phyloP scores from a whole-genome alignment of 1,139 yeast genomes.

The Hemisphaericaspora xylofermentans region DNA sequence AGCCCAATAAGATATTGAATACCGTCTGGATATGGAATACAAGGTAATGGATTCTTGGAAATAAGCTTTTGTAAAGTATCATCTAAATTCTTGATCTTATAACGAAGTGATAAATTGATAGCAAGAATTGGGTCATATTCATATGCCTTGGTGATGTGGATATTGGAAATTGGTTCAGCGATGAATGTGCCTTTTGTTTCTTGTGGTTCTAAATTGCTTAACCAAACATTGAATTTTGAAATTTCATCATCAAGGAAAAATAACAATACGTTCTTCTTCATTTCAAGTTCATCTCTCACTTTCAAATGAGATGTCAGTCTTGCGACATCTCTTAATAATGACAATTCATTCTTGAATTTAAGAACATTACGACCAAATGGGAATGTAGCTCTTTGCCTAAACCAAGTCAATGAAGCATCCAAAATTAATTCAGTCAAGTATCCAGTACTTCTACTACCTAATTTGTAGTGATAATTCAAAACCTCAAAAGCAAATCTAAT shows the following conservation, averaged over 20 bases:
- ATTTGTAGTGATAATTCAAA: slow-evolving; percentile 52
- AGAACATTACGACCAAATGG: slow-evolving; percentile 85
- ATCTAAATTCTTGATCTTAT: slow-evolving; percentile 41
- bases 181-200: slow-evolving; percentile 40
- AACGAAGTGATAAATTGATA: slow-evolving; percentile 64
- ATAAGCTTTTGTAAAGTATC: slow-evolving; percentile 50
- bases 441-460: slow-evolving; percentile 46
- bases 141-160: slow-evolving; percentile 55
- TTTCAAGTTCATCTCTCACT: slow-evolving; percentile 24
- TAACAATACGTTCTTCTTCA: slow-evolving; percentile 52
- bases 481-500: slow-evolving; percentile 68
- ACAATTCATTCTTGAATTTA: slow-evolving; percentile 68
- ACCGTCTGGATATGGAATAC: slow-evolving; percentile 63
- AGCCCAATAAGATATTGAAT: slow-evolving; percentile 55
- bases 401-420: slow-evolving; percentile 79
- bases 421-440: slow-evolving; percentile 53
- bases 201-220: slow-evolving; percentile 60
- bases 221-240: slow-evolving; percentile 72
- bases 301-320: slow-evolving; percentile 25
- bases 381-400: slow-evolving; percentile 58
- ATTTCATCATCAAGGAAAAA: slow-evolving; percentile 77
- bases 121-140: slow-evolving; percentile 72
- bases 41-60: slow-evolving; percentile 56
- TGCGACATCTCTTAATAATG: slow-evolving; percentile 56
- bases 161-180: slow-evolving; percentile 32